Evolutionary conservation across 2,329 filamentous ascomycete species (phyloP), one percentile per base, ranked within the genome.

Genomic region (Cyphellophora attinorum): DNA sequence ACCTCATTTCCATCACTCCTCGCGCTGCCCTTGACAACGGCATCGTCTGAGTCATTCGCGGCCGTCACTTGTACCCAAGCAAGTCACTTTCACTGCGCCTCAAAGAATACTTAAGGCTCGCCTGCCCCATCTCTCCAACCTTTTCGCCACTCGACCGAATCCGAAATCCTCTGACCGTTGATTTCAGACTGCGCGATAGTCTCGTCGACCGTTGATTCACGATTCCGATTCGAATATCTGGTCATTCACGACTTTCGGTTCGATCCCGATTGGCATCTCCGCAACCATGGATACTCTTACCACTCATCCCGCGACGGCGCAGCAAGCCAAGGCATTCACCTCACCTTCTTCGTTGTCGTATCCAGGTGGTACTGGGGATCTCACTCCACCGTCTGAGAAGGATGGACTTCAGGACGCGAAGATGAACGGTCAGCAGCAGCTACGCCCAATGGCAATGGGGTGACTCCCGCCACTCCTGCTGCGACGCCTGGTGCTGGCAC

Each of bases 241-340:
- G n/a, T n/a, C n/a, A n/a, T n/a, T n/a, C n/a, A n/a, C n/a, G n/a
- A n/a, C n/a, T n/a, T n/a, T n/a, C n/a, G n/a, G n/a, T n/a, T n/a
- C n/a, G n/a, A n/a, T n/a, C n/a, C n/a, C n/a, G n/a, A n/a, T n/a
- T n/a, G n/a, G 40, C 35, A 34, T 12, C 13, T 21, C 31, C 41
- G 46, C 46, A 49, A 49, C 39, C 59, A 93, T 94, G 85, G 85
- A 93, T 60, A 76, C 78, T 53, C 81, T 93, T 53, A 86, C 85
- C 55, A 91, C 89, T 50, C 91, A 96, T 58, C 91, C 91, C 31
- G 74, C 81, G 48, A 96, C 79, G 58, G 88, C 89, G 53, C 76
- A 81, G 49, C 88, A 96, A 74, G 91, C 91, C 47, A 91, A 91
- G 72, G 85, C 84, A 57, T 94, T 96, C 65, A 93, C 88, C 53